Percentiles rank a stretch among this genome's conserved stretches.
These are phyloP conservation scores for Raddia guianensis DNA, from an alignment of 176 grass and related monocot species.

Conservation along the genomic window DNA sequence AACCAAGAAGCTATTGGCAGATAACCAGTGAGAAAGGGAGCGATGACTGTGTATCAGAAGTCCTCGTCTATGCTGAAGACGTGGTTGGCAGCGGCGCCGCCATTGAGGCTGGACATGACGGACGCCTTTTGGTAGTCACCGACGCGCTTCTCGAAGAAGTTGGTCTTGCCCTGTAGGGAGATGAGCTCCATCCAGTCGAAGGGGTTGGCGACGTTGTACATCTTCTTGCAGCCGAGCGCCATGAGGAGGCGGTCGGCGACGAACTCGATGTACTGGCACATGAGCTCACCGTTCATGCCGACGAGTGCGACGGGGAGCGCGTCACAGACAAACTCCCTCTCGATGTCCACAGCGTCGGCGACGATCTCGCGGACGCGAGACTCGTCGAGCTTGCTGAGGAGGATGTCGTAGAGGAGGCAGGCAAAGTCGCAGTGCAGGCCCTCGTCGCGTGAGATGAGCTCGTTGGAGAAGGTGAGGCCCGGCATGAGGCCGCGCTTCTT, in stretches of 20 bases:
- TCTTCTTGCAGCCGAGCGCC: constrained; percentile 54
- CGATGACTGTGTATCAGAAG: constrained; percentile 37
- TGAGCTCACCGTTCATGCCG: constrained; percentile 75
- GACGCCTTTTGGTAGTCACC: constrained; percentile 82
- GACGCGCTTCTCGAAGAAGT: constrained; percentile 90
- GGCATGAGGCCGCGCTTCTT: constrained; percentile 96
- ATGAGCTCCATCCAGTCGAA: constrained; percentile 96
- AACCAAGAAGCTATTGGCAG: background rate
- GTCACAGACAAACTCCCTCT: constrained; percentile 85
- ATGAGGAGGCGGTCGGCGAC: constrained; percentile 76
- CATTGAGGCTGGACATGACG: constrained; percentile 72
- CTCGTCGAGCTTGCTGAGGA: constrained; percentile 58
- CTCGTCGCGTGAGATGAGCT: constrained; percentile 98
- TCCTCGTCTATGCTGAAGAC: constrained; percentile 90
- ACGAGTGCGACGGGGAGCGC: constrained; percentile 67
- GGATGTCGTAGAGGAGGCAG: constrained; percentile 81
- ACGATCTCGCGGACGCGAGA: constrained; percentile 61
- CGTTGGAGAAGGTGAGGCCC: constrained; percentile 93
- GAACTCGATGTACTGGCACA: constrained; percentile 80
- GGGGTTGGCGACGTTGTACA: constrained; percentile 65
- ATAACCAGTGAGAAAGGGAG: background rate
- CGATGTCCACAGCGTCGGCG: constrained; percentile 72
- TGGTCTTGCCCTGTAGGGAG: constrained; percentile 83
- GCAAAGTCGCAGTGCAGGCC: constrained; percentile 96
- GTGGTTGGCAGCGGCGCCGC: constrained; percentile 43